Percentiles rank a stretch among this genome's conserved stretches.
These are phyloP conservation scores for Proliferodiscus dingleyae DNA, from an alignment of 2,329 filamentous ascomycete species.

Conservation along the genomic window DNA sequence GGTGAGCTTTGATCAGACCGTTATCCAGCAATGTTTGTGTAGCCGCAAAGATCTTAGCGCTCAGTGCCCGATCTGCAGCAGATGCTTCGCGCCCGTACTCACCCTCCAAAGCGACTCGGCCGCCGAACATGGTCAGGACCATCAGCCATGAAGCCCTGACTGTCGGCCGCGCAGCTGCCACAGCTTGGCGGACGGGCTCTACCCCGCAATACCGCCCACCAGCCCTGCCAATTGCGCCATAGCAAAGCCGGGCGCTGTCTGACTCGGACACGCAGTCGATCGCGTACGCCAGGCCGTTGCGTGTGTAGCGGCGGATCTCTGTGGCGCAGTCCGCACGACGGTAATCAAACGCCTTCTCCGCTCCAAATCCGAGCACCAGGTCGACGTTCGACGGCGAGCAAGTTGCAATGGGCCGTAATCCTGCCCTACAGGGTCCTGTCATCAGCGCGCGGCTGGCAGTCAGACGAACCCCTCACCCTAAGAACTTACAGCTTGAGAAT, in stretches of 20 bases:
- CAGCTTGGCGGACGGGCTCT: constrained; percentile 2
- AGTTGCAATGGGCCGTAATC: constrained; percentile 28
- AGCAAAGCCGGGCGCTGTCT: constrained; percentile 34
- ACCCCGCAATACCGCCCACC: constrained; percentile 29
- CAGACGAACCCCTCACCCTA: not conserved
- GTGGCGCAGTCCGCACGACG: constrained; percentile 27
- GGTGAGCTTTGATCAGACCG: constrained; percentile 32
- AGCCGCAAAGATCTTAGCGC: constrained; percentile 3
- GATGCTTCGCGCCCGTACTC: constrained; percentile 19
- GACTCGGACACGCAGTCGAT: constrained; percentile 36
- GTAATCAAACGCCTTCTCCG: constrained; percentile 40
- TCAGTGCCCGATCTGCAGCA: constrained; percentile 10
- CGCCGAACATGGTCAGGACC: constrained; percentile 27
- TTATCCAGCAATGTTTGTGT: constrained; percentile 28
- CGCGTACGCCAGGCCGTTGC: constrained; percentile 33
- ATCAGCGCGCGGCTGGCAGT: not conserved
- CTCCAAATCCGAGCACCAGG: constrained; percentile 36
- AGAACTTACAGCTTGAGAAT: constrained; percentile 32
- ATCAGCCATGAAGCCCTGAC: constrained; percentile 30
- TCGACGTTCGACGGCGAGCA: constrained; percentile 36
- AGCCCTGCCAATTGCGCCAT: constrained; percentile 33
- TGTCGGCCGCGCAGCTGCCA: constrained; percentile 3
- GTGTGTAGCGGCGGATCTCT: constrained; percentile 36
- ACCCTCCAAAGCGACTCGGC: constrained; percentile 18
- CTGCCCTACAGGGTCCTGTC: constrained; percentile 2